These are phyloP conservation scores for Spatholobus suberectus DNA, from an alignment of 306 rosid genomes.

Conservation along the genomic window DNA sequence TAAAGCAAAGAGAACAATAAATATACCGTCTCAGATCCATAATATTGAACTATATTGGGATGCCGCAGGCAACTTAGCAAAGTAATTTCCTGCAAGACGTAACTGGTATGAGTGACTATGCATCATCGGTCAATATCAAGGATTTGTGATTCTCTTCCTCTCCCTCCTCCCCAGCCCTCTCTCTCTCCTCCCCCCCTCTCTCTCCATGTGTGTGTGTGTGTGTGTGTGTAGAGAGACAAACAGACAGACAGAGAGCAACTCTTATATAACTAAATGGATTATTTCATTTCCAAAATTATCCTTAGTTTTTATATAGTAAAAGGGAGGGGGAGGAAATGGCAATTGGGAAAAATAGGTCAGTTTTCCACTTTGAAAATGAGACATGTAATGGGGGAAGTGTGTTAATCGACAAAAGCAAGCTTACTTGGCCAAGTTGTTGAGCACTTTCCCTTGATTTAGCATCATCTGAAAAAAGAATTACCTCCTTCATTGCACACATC, in stretches of 20 bases:
- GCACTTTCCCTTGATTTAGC: slow-evolving; percentile 83
- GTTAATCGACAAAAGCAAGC: slow-evolving; percentile 35
- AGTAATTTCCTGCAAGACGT: slow-evolving; percentile 71
- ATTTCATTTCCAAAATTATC: not conserved
- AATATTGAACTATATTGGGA: slow-evolving; percentile 84
- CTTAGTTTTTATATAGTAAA: not conserved
- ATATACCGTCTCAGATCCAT: slow-evolving; percentile 71
- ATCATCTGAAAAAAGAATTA: slow-evolving; percentile 78
- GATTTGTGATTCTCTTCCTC: not conserved
- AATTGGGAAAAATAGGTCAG: not conserved
- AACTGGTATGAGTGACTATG: slow-evolving; percentile 8
- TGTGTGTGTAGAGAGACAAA: not conserved
- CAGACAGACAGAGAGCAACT: not conserved
- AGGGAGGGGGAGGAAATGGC: not conserved
- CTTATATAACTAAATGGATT: not conserved
- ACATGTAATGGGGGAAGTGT: not conserved
- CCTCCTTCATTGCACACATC: slow-evolving; percentile 98
- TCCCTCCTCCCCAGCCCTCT: not conserved
- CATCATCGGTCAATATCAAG: not conserved
- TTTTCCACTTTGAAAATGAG: slow-evolving; percentile 5
- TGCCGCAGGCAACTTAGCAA: slow-evolving; percentile 73
- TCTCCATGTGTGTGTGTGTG: too few relatives aligned
- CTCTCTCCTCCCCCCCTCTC: too few relatives aligned
- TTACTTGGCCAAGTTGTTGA: slow-evolving; percentile 77
- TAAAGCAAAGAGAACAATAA: slow-evolving; percentile 9